Percentiles rank a stretch among this genome's conserved stretches.
phyloP scores from a whole-genome alignment of 192 early-diverging fungal genomes.

The Podila epigama region DNA sequence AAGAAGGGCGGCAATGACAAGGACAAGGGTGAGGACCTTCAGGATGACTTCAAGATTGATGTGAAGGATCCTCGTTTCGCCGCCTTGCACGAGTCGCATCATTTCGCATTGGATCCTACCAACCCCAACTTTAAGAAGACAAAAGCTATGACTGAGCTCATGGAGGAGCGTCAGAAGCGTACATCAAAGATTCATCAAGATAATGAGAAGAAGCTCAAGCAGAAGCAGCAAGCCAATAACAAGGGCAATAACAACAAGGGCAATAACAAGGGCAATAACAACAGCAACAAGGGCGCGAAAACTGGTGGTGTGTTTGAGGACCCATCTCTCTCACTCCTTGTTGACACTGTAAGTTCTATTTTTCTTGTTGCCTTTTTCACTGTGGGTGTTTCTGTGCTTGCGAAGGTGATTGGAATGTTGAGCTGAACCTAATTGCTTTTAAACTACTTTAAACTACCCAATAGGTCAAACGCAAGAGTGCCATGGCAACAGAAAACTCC shows the following conservation, averaged over 20 bases:
- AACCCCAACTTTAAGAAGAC: slow-evolving; percentile 93
- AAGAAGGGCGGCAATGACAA: slow-evolving; percentile 54
- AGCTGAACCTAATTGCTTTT: background rate
- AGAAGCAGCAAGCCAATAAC: slow-evolving; percentile 26
- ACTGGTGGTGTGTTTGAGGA: slow-evolving; percentile 45
- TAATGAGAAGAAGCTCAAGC: slow-evolving; percentile 42
- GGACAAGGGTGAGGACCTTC: slow-evolving; percentile 55
- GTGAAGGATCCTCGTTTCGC: slow-evolving; percentile 86
- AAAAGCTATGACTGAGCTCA: slow-evolving; percentile 75
- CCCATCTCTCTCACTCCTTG: slow-evolving; percentile 57
- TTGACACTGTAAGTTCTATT: slow-evolving; percentile 58
- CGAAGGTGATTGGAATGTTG: background rate
- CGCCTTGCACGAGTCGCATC: slow-evolving; percentile 78
- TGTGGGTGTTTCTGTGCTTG: background rate
- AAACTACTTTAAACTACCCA: background rate
- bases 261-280: slow-evolving; percentile 22
- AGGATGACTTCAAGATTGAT: slow-evolving; percentile 91
- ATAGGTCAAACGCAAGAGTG: slow-evolving; percentile 68
- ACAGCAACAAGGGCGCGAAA: slow-evolving; percentile 19
- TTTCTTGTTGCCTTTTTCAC: background rate
- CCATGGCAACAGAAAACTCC: slow-evolving; percentile 52
- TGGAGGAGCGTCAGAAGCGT: slow-evolving; percentile 61
- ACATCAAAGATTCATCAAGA: slow-evolving; percentile 20
- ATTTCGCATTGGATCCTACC: slow-evolving; percentile 95
- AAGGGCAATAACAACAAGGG: slow-evolving; percentile 12